Evolutionary conservation across 768 basidiomycete species (phyloP).

Genomic region (Russula brevipes): DNA sequence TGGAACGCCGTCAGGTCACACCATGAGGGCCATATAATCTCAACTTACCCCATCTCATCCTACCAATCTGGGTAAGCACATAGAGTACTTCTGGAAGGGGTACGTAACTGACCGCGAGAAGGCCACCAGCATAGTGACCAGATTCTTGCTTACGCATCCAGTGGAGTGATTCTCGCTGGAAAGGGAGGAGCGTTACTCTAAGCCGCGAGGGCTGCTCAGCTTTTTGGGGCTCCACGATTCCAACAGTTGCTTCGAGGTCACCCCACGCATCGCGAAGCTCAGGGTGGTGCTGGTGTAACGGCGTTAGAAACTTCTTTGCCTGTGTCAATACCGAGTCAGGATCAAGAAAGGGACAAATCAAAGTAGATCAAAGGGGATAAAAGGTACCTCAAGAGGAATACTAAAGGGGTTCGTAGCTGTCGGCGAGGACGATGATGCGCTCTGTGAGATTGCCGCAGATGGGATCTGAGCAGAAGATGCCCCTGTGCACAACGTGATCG

Average conservation of each 20-base stretch:
- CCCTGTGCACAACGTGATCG: constrained; percentile 16
- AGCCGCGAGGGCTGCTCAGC: constrained; percentile 79
- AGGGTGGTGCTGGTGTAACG: constrained; percentile 64
- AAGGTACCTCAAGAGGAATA: too few relatives aligned
- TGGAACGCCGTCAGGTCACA: constrained; percentile 30
- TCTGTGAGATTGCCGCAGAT: constrained; percentile 41
- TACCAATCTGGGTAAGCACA: constrained; percentile 29
- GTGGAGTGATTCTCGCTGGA: constrained; percentile 89
- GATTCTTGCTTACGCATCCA: constrained; percentile 97
- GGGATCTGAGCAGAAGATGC: constrained; percentile 16
- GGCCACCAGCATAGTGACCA: constrained; percentile 82
- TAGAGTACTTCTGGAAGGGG: not conserved
- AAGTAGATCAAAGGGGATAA: too few relatives aligned
- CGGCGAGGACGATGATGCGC: constrained; percentile 1
- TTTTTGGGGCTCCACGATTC: constrained; percentile 57
- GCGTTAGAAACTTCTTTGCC: constrained; percentile 67
- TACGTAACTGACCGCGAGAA: constrained; percentile 66
- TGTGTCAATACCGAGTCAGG: constrained; percentile 31
- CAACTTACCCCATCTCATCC: constrained; percentile 86
- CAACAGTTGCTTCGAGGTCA: constrained; percentile 61
- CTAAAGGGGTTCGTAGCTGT: too few relatives aligned
- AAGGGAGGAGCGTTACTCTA: constrained; percentile 83
- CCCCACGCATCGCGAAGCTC: constrained; percentile 87
- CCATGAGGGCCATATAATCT: not conserved
- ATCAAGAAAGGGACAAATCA: not conserved